A percentile compares a stretch with the other conserved stretches of the same genome.
Evolutionary conservation across 306 rosid genomes (phyloP).

Genomic region (Quercus mongolica): DNA sequence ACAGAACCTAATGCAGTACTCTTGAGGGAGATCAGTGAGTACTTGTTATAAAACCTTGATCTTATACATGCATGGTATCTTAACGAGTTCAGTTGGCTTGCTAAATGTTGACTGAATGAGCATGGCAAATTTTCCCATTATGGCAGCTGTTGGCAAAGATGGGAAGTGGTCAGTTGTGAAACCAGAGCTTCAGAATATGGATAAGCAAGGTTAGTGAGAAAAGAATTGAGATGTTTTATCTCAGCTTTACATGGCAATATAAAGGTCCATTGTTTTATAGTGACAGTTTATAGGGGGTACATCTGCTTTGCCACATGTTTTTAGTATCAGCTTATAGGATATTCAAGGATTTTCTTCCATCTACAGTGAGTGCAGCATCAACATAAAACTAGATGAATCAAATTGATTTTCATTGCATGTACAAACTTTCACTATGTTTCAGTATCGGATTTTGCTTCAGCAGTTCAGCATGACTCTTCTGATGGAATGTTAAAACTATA

Average conservation of each 20-base stretch:
- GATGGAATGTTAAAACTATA: too few species aligned
- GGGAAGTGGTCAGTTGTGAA: constrained; percentile 27
- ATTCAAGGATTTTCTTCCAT: background rate
- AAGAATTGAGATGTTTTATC: too few species aligned
- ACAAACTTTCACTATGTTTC: too few species aligned
- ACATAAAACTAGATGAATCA: too few species aligned
- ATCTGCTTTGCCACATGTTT: background rate
- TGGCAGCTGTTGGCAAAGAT: constrained; percentile 64
- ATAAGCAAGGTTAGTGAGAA: too few species aligned
- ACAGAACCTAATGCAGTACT: constrained; percentile 66
- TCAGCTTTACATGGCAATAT: too few species aligned
- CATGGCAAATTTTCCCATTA: background rate
- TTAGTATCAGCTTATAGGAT: background rate
- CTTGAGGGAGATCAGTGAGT: constrained; percentile 74
- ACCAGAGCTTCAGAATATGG: too few species aligned
- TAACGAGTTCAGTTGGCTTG: background rate
- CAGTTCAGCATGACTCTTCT: too few species aligned
- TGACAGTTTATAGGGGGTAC: background rate
- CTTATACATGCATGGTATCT: constrained; percentile 8
- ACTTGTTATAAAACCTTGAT: constrained; percentile 12
- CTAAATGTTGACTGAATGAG: background rate
- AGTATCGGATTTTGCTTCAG: too few species aligned
- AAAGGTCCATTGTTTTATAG: too few species aligned
- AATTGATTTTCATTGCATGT: too few species aligned
- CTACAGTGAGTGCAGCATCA: background rate